Conservation (phyloP, 345 rosid genomes). For the Luvunga scandens region DNA sequence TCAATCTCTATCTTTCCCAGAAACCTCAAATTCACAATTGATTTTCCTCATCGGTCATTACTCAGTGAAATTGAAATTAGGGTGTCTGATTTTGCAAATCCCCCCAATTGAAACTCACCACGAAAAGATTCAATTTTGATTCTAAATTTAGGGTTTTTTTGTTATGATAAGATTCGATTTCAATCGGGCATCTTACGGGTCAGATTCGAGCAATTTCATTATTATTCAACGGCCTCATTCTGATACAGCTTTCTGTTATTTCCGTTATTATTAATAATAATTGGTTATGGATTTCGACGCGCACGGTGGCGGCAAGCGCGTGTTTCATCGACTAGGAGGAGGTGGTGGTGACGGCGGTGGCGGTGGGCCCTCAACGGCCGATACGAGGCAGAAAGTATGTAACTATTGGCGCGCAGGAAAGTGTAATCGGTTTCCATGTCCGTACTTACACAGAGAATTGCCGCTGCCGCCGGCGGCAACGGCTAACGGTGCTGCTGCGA, state of each 20-base stretch:
- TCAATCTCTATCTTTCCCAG: background rate
- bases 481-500: conserved; percentile 38
- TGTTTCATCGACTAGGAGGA: conserved; percentile 63
- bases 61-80: background rate
- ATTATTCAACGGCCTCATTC: background rate
- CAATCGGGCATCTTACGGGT: background rate
- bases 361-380: conserved; percentile 31
- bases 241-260: background rate
- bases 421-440: conserved; percentile 69
- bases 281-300: conserved; percentile 66
- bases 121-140: background rate
- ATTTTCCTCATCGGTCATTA: background rate
- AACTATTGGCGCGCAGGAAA: conserved; percentile 86
- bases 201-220: background rate
- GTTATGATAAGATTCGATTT: conserved; percentile 6
- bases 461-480: conserved; percentile 38
- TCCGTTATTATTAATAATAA: background rate
- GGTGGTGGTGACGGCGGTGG: conserved; percentile 40
- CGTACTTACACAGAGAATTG: conserved; percentile 69
- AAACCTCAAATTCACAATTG: no score
- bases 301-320: conserved; percentile 64
- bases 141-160: background rate
- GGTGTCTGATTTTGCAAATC: background rate
- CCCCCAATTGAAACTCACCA: background rate
- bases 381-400: conserved; percentile 64